These are phyloP conservation scores for Parastagonospora nodorum DNA, from an alignment of 2,329 filamentous ascomycete species.

Conservation along the genomic window DNA sequence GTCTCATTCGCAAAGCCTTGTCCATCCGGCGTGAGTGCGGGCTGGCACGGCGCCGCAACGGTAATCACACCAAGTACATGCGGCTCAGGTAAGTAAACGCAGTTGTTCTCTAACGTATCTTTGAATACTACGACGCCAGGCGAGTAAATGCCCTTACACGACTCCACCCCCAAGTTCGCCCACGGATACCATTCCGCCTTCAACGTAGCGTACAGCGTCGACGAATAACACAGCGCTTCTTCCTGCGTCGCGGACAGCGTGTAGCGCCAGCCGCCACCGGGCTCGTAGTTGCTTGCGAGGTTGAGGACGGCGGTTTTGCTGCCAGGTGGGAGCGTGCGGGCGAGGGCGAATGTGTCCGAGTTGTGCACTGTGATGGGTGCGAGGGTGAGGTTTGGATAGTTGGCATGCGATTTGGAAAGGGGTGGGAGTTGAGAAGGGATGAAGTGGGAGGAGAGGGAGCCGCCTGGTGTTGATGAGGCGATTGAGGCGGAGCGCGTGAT, in stretches of 20 bases:
- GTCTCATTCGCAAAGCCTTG: constrained; percentile 12
- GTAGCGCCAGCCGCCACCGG: constrained; percentile 29
- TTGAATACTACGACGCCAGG: constrained; percentile 25
- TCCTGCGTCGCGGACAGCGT: constrained; percentile 25
- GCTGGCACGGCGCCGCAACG: constrained; percentile 22
- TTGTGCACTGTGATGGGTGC: constrained; percentile 19
- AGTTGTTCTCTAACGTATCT: constrained; percentile 22
- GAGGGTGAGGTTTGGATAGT: constrained; percentile 8
- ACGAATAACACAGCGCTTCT: constrained; percentile 31
- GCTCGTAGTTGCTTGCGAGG: constrained; percentile 23
- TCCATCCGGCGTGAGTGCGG: constrained; percentile 8
- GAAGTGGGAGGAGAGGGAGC: constrained; percentile 19
- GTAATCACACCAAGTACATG: constrained; percentile 23
- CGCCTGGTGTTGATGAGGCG: constrained; percentile 12
- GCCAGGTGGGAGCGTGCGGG: constrained; percentile 6
- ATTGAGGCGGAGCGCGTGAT: constrained; percentile 16
- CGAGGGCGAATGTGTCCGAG: constrained; percentile 26
- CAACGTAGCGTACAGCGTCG: constrained; percentile 22
- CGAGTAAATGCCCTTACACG: constrained; percentile 25
- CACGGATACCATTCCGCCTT: constrained; percentile 31
- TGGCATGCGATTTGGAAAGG: constrained; percentile 8
- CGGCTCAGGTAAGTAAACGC: constrained; percentile 11
- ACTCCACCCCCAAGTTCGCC: constrained; percentile 23
- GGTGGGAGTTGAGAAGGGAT: constrained; percentile 20
- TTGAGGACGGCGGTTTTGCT: constrained; percentile 25